A percentile compares a stretch with the other conserved stretches of the same genome.
Conservation (phyloP, 768 basidiomycete genomes). For the Podaxis sp. region DNA sequence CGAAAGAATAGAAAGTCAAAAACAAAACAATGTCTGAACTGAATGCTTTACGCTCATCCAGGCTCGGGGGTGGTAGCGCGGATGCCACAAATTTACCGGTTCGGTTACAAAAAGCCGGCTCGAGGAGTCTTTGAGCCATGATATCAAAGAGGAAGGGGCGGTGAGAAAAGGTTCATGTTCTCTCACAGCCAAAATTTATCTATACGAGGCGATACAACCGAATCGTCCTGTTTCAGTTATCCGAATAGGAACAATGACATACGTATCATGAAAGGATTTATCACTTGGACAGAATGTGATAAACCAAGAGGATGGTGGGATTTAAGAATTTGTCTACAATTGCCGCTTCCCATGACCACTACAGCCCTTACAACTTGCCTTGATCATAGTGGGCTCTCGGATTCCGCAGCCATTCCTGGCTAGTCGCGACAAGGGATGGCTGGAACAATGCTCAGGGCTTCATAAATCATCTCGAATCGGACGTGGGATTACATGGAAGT, state of each 20-base stretch:
- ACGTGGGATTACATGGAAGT: too few species aligned
- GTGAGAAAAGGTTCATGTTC: background rate
- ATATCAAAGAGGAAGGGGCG: background rate
- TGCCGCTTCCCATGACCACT: background rate
- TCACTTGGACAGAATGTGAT: background rate
- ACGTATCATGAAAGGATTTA: background rate
- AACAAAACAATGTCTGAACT: background rate
- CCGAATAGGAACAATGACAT: background rate
- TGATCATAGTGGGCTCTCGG: background rate
- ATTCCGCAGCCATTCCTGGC: background rate
- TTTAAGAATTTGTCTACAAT: background rate
- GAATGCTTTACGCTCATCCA: background rate
- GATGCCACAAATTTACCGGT: background rate
- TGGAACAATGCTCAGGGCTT: too few species aligned
- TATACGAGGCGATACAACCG: background rate
- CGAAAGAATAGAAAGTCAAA: background rate
- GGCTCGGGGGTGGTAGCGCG: background rate
- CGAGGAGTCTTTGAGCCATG: background rate
- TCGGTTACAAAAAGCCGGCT: conserved; percentile 4
- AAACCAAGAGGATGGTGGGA: background rate
- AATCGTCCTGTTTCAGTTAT: background rate
- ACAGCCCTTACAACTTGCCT: background rate
- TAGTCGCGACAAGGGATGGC: background rate
- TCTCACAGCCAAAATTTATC: background rate
- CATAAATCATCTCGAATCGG: too few species aligned